phyloP scores from a whole-genome alignment of 805 yeast genomes.

The Zygosaccharomyces bisporus region DNA sequence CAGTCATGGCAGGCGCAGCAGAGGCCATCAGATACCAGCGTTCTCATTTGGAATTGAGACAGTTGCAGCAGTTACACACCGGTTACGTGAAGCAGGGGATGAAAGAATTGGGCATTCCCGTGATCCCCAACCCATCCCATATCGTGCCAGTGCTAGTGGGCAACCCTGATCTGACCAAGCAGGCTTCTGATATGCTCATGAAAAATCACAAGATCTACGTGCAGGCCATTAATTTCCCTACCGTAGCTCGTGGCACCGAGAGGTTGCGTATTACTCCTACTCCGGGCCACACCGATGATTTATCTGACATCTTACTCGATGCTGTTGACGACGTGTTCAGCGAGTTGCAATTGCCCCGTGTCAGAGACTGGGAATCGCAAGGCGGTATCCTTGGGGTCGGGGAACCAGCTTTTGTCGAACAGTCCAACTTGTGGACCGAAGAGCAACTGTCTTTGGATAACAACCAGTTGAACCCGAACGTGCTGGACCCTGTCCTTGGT shows the following conservation, averaged over 20 bases:
- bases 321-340: conserved; percentile 81
- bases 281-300: conserved; percentile 84
- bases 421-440: conserved; percentile 83
- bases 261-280: conserved; percentile 98
- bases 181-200: conserved; percentile 85
- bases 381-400: conserved; percentile 97
- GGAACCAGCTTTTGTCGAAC: conserved; percentile 42
- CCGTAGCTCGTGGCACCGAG: conserved; percentile 94
- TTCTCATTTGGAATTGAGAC: conserved; percentile 69
- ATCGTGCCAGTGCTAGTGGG: conserved; percentile 95
- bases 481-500: conserved; percentile 55
- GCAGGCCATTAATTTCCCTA: conserved; percentile 98
- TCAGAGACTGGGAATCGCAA: conserved; percentile 65
- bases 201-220: conserved; percentile 85
- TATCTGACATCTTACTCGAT: conserved; percentile 68
- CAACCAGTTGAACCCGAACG: conserved; percentile 62
- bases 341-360: conserved; percentile 69
- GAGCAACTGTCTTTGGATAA: conserved; percentile 65
- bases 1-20: conserved; percentile 91
- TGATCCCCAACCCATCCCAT: conserved; percentile 95
- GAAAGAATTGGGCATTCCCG: conserved; percentile 77
- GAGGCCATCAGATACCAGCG: conserved; percentile 85
- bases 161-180: conserved; percentile 87
- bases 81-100: conserved; percentile 77
- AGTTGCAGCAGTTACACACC: conserved; percentile 79